These are phyloP conservation scores for Solanum gracilifrons DNA, from an alignment of 257 asterid genomes.

Conservation along the genomic window DNA sequence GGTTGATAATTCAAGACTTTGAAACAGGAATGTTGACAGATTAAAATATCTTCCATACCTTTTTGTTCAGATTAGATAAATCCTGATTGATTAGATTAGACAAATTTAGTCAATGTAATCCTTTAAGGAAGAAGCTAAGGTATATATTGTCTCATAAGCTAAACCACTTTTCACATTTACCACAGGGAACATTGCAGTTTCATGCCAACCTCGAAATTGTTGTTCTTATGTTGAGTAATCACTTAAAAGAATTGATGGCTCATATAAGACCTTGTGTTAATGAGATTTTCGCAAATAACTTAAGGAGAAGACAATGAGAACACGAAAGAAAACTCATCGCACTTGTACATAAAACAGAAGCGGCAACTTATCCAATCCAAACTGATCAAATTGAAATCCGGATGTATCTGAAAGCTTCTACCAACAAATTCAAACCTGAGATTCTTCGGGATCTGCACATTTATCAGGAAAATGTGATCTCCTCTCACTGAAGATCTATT, in stretches of 20 bases:
- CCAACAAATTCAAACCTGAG: constrained; percentile 41
- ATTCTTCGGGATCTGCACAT: constrained; percentile 62
- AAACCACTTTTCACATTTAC: background rate
- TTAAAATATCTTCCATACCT: background rate
- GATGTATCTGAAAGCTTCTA: background rate
- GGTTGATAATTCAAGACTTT: background rate
- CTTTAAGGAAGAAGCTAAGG: background rate
- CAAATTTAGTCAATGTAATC: background rate
- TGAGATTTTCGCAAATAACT: background rate
- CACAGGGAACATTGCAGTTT: background rate
- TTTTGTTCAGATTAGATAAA: background rate
- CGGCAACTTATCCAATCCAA: background rate
- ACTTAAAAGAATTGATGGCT: background rate
- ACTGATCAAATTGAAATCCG: background rate
- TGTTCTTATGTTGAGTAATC: background rate
- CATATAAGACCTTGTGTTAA: background rate
- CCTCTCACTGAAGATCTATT: constrained; percentile 71
- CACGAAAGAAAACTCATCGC: background rate
- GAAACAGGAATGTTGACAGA: background rate
- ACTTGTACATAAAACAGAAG: background rate
- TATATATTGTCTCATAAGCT: background rate
- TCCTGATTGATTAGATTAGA: background rate
- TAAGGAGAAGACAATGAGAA: background rate
- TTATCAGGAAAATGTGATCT: constrained; percentile 76
- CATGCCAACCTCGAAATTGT: background rate